Evolutionary conservation across 192 early-diverging fungal species (phyloP).

Genomic region (Coemansia sp.): DNA sequence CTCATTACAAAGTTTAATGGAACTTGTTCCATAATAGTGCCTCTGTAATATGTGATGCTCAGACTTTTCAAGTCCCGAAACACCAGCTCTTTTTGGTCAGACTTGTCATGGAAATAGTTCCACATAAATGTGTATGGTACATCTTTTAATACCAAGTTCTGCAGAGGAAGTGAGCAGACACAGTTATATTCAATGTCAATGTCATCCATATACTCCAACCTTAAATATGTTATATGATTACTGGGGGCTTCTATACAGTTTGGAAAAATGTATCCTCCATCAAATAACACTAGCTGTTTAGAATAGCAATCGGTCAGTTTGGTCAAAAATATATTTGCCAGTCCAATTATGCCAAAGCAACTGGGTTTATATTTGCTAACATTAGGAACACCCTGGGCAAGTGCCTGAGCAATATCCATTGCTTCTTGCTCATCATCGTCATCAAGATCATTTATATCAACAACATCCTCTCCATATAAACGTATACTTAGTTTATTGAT

Average conservation of each 20-base stretch:
- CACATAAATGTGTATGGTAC: neutral
- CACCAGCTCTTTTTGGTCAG: neutral
- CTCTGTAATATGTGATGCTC: neutral
- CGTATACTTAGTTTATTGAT: neutral
- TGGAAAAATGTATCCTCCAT: neutral
- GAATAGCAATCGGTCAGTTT: neutral
- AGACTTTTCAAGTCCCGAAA: neutral
- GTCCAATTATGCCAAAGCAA: neutral
- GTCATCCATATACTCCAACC: neutral
- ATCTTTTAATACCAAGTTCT: neutral
- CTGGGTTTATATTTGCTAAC: neutral
- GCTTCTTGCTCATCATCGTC: neutral
- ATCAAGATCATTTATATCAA: neutral
- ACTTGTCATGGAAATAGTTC: neutral
- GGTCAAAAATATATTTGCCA: neutral
- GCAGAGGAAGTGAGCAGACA: neutral
- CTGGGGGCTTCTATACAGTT: neutral
- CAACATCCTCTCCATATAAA: neutral
- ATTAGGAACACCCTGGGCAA: neutral
- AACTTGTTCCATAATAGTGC: no score
- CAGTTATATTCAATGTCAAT: neutral
- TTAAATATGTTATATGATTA: constrained; percentile 1
- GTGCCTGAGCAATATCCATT: neutral
- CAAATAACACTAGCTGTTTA: neutral
- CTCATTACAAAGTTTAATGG: neutral